Base-by-base conservation (phyloP, 1,284 basidiomycete species). In the Irpex sp. region DNA sequence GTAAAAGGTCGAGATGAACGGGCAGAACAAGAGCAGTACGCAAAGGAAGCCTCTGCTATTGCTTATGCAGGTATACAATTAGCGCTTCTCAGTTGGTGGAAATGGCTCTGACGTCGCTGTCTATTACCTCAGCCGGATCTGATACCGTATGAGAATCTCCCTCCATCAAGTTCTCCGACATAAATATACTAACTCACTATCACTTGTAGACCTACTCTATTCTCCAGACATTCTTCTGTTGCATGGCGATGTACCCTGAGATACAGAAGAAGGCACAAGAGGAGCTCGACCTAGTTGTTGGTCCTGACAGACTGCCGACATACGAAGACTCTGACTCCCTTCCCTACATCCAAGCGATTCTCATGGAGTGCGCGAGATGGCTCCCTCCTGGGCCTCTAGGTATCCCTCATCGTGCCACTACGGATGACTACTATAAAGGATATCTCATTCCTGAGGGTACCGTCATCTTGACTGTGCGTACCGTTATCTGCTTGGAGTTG, bases 271-370 rank as follows among this genome's bases (percentile, higher is more conserved):
- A 67, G 52, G 73, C 72, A 1, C 72, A 73, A 58, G 67, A 61
- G 9, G 73, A 75, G 58, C 64, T 75, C 51, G 72, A 72, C 60
- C 57, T 61, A 4, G 66, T 71, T 21, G 63, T 74, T 37, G 69
- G 71, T 18, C 47, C 47, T 14, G 67, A 68, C 21, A 66, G 72
- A 7, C 66, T 72, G 5, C 72, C 72, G 3, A 65, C 58, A 3
- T 62, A 68, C 48, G 65, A 63, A 1, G 73, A 74, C 58, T 66
- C 66, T 28, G 63, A 65, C 1, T 51, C 55, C 28, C 66, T 74
- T 6, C 73, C 72, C 1, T 75, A 73, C 64, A 56, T 72, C 14
- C 67, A 71, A 45, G 73, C 73, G 0, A 45, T 73, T 9, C 57
- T 67, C 5, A 65, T 68, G 39, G 73, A 74, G 63, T 62, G 71